Conservation (phyloP, 495 filamentous ascomycete genomes). For the Neurospora sp. region DNA sequence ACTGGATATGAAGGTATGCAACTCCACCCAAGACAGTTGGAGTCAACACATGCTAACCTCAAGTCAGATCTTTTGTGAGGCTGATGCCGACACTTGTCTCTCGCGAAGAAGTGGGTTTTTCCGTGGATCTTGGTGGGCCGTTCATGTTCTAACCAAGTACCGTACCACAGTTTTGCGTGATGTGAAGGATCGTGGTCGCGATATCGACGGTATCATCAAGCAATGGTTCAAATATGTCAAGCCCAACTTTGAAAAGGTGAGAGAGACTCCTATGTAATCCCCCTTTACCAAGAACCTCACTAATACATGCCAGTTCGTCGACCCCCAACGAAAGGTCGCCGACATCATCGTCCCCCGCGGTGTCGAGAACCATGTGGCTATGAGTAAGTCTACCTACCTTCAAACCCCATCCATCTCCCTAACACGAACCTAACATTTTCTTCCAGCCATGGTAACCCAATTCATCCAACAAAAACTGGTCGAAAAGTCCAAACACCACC, state of each 20-base stretch:
- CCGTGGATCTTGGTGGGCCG: not conserved
- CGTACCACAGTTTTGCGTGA: conserved; percentile 62
- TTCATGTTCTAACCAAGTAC: not conserved
- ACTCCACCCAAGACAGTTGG: not conserved
- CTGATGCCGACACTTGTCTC: conserved; percentile 87
- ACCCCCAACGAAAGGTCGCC: conserved; percentile 78
- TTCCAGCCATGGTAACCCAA: conserved; percentile 69
- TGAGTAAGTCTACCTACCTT: conserved; percentile 32
- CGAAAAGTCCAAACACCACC: conserved; percentile 78
- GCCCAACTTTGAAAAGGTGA: conserved; percentile 70
- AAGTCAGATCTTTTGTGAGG: conserved; percentile 81
- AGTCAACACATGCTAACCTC: not conserved
- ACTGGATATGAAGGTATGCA: conserved; percentile 73
- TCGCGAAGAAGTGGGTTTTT: conserved; percentile 68
- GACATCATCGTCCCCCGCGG: conserved; percentile 94
- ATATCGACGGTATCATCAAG: conserved; percentile 91
- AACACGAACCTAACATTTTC: too few relatives aligned
- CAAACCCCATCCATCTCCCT: too few relatives aligned
- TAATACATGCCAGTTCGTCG: conserved; percentile 49
- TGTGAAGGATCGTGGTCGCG: conserved; percentile 71
- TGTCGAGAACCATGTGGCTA: conserved; percentile 86
- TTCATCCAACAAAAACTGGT: conserved; percentile 75
- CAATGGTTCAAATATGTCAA: conserved; percentile 97
- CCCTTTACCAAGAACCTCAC: not conserved
- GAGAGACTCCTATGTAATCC: not conserved